Evolutionary conservation across 1,139 yeast genomes (phyloP), one percentile per base, ranked within the genome.

Genomic region (Hemisphaericaspora xylanilytica): DNA sequence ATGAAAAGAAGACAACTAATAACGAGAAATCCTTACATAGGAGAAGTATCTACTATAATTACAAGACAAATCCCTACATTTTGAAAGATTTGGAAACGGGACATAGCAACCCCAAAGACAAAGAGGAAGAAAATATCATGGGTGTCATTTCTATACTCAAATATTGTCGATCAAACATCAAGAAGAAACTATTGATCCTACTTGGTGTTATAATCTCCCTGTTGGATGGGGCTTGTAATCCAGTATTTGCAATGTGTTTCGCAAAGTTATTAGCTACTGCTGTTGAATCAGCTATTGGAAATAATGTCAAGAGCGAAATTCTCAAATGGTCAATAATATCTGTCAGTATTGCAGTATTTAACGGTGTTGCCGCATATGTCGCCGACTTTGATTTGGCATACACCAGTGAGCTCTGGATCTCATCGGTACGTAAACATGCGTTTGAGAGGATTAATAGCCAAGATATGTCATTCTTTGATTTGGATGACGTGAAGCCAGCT

Each of bases 231-330:
- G 73, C 73, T 0, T 60, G 77, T 2, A 81, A 79, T 43, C 97
- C 98, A 0, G 60, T 85, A 0, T 88, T 92, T 48, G 85, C 97
- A 0, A 89, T 61, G 52, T 75, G 85, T 30, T 80, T 90, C 47
- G 78, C 97, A 0, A 78, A 80, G 45, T 63, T 90, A 5, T 62
- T 90, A 17, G 56, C 72, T 17, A 81, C 78, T 17, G 70, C 83
- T 55, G 69, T 82, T 7, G 73, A 61, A 3, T 57, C 71, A 3
- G 65, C 75, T 0, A 52, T 69, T 1, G 63, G 63, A 3, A 35
- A 39, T 1, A 33, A 55, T 28, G 45, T 46, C 2, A 45, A 48
- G 1, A 24, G 39, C 3, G 68, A 67, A 24, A 55, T 81, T 28
- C 36, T 76, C 2, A 67, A 70, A 46, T 89, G 96, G 97, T 79